These are phyloP conservation scores for Trichoderma reesei DNA, from an alignment of 495 filamentous ascomycete genomes.

Conservation along the genomic window DNA sequence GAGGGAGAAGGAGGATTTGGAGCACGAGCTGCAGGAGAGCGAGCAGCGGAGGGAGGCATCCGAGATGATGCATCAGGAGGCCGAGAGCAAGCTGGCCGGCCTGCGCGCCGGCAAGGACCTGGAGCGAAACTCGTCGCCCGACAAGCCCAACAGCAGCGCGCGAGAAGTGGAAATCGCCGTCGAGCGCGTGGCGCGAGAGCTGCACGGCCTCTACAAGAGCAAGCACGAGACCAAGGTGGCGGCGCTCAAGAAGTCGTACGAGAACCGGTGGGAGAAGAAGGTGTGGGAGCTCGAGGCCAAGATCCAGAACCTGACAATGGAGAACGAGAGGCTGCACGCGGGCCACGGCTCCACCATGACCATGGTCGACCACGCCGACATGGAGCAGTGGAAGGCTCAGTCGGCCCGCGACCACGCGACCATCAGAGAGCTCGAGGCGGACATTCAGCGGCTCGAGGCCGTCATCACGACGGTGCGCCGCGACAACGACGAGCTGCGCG, in stretches of 20 bases:
- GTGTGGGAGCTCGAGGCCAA: conserved; percentile 62
- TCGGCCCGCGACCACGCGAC: conserved; percentile 38
- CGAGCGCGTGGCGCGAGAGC: conserved; percentile 79
- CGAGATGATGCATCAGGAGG: conserved; percentile 55
- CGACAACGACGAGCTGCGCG: conserved; percentile 54
- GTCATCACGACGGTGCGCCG: conserved; percentile 55
- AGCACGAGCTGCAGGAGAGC: conserved; percentile 59
- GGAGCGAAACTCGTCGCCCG: conserved; percentile 19
- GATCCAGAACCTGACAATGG: conserved; percentile 53
- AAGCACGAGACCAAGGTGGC: conserved; percentile 95
- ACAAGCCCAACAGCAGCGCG: conserved; percentile 22
- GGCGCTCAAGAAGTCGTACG: conserved; percentile 91
- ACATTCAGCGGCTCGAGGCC: conserved; percentile 59
- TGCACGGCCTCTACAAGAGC: conserved; percentile 87
- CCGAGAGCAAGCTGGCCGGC: conserved; percentile 62
- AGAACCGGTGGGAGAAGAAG: conserved; percentile 79
- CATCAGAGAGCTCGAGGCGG: conserved; percentile 51
- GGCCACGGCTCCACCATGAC: conserved; percentile 55
- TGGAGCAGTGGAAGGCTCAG: conserved; percentile 38
- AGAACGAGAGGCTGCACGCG: conserved; percentile 61
- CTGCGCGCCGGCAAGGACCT: conserved; percentile 46
- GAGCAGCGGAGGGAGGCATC: conserved; percentile 59
- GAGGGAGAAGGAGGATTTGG: conserved; percentile 63
- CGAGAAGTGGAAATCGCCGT: conserved; percentile 74
- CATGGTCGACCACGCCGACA: conserved; percentile 32